Conservation (phyloP, 176 grass and related monocot species). For the Oryza meridionalis region DNA sequence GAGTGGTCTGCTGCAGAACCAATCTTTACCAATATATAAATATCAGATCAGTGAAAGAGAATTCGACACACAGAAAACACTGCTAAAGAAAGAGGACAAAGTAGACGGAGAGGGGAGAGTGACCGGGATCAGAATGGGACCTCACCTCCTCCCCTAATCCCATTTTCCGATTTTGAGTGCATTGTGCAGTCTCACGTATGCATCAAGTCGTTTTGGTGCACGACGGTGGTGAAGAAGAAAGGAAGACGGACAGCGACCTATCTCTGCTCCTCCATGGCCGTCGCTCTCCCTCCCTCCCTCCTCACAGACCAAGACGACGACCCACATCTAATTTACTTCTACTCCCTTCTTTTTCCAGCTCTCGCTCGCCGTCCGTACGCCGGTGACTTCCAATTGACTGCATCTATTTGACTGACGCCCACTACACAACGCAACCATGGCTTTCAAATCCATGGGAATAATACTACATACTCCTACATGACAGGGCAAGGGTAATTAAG, state of each 20-base stretch:
- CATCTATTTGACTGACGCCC: neutral
- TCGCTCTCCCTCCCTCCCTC: conserved; percentile 3
- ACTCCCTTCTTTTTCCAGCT: neutral
- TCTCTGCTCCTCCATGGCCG: neutral
- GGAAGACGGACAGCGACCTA: neutral
- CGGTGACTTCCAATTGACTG: neutral
- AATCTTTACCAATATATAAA: too few species aligned
- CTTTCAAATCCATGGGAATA: too few species aligned
- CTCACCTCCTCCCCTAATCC: neutral
- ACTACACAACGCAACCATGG: too few species aligned
- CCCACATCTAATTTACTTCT: too few species aligned
- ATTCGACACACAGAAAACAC: too few species aligned
- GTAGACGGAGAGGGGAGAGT: too few species aligned
- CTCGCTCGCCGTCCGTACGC: neutral
- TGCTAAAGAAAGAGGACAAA: too few species aligned
- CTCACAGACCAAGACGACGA: neutral
- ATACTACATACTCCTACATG: too few species aligned
- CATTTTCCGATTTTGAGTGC: too few species aligned
- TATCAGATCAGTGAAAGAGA: too few species aligned
- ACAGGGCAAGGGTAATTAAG: neutral
- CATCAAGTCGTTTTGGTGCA: neutral
- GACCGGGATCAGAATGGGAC: neutral
- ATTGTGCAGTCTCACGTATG: neutral
- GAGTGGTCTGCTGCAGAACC: too few species aligned
- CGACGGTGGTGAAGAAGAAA: neutral